Base-by-base conservation (phyloP, 2,329 filamentous ascomycete genomes). In the Fusarium caatingaense region DNA sequence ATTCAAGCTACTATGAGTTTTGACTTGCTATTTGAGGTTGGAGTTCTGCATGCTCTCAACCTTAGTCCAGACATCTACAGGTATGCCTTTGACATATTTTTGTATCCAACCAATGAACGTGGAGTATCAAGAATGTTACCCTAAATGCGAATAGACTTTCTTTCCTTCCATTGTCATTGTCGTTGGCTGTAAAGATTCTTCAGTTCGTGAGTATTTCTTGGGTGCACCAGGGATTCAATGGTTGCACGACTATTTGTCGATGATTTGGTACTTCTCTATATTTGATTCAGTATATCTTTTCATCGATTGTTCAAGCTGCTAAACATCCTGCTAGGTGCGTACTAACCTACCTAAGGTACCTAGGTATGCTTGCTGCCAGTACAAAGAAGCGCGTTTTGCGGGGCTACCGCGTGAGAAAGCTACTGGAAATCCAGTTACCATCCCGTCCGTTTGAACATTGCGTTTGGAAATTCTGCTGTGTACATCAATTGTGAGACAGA, bases 81-180 rank as follows among this genome's bases (percentile, higher is more conserved):
- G 10, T 55, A 46, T 60, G 34, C 13, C 49, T 61, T 55, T 49
- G 27, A 16, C 27, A 28, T 20, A 16, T 41, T 18, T 51, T 27
- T 56, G 16, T 32, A 44, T 49, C 44, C 21, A 40, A 30, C 66
- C 51, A 67, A 67, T 67, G 45, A 70, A 41, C 18, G 27, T 18
- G 44, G 30, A 16, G 49, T 54, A 41, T 46, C 40, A 13, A 20
- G 27, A 54, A 25, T 27, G 10, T 53, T 70, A 69, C 66, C 61
- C 56, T 69, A 50, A 25, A 66, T 28, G 41, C 20, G 21, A 41
- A 27, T 16, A 40, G 20, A 44, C 16, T 4, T 41, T 21, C 11
- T 8, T 32, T 44, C n/a, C 11, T 55, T 34, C 30, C n/a, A 30
- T 41, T 48, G 32, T 34, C 34, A 20, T 8, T 23, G 18, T 21